phyloP scores from a whole-genome alignment of 192 early-diverging fungal species.

The Linnemannia schmuckeri region DNA sequence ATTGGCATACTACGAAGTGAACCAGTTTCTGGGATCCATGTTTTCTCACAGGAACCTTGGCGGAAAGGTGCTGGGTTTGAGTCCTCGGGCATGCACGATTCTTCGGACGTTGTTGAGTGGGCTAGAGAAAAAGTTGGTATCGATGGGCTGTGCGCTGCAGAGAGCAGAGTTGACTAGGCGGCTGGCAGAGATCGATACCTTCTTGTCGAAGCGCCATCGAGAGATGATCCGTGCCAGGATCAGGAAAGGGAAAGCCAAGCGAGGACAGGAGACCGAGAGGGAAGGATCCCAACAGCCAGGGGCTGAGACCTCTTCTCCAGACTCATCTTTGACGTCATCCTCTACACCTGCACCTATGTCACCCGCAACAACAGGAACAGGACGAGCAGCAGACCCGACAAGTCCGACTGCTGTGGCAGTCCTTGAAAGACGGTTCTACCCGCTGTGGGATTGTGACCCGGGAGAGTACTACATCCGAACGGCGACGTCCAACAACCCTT shows the following conservation, averaged over 20 bases:
- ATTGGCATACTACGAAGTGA: slow-evolving; percentile 40
- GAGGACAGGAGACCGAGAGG: neutral
- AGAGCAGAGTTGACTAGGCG: slow-evolving; percentile 18
- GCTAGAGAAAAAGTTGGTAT: slow-evolving; percentile 29
- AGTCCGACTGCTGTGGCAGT: neutral
- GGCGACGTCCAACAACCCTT: neutral
- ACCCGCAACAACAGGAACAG: neutral
- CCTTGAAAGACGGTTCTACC: neutral
- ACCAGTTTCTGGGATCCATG: slow-evolving; percentile 18
- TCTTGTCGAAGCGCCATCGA: neutral
- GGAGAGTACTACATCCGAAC: slow-evolving; percentile 1
- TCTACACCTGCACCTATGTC: neutral
- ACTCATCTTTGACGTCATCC: neutral
- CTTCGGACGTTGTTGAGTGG: slow-evolving; percentile 26
- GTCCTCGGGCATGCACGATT: slow-evolving; percentile 11
- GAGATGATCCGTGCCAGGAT: neutral
- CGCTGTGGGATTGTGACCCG: neutral
- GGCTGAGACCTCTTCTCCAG: neutral
- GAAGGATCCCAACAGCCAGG: neutral
- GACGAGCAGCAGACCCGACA: neutral
- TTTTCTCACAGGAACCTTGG: neutral
- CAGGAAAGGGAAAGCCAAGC: neutral
- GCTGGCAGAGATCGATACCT: slow-evolving; percentile 1
- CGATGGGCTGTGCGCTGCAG: slow-evolving; percentile 43
- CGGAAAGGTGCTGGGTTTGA: neutral